These are phyloP conservation scores for Globisporangium splendens DNA, from an alignment of 352 stramenopile genomes.

Conservation along the genomic window DNA sequence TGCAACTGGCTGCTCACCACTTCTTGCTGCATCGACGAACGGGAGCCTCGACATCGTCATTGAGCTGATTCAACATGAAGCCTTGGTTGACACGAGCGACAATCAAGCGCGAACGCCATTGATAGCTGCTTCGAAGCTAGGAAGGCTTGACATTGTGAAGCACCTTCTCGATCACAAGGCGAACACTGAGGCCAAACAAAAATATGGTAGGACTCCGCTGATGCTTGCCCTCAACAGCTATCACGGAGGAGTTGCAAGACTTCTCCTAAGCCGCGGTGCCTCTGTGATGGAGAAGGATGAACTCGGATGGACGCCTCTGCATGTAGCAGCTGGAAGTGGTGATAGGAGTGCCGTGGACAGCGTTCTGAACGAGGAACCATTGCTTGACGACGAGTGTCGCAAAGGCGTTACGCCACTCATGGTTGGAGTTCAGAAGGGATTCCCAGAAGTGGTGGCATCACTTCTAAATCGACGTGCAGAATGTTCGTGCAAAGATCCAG, in stretches of 20 bases:
- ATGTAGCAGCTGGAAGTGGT: background rate
- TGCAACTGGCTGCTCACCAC: background rate
- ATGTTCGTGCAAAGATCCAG: background rate
- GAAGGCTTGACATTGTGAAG: constrained; percentile 1
- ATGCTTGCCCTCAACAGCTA: constrained; percentile 6
- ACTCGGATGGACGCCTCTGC: constrained; percentile 1
- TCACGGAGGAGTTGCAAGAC: background rate
- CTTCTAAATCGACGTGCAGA: background rate
- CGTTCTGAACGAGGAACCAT: background rate
- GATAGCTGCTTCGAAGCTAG: constrained; percentile 4
- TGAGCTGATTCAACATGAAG: background rate
- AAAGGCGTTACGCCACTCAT: background rate
- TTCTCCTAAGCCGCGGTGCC: background rate
- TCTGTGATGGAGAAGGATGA: constrained; percentile 2
- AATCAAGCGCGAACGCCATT: background rate
- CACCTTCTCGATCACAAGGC: background rate
- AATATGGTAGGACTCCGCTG: constrained; percentile 1
- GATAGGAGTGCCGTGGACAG: background rate
- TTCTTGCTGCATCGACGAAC: constrained; percentile 1
- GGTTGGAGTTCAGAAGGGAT: constrained; percentile 9
- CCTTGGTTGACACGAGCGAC: background rate
- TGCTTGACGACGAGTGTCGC: no score
- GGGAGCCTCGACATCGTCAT: background rate
- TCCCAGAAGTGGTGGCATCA: background rate
- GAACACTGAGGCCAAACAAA: background rate